Base-by-base conservation (phyloP, 768 basidiomycete genomes). In the Butyriboletus loyo region DNA sequence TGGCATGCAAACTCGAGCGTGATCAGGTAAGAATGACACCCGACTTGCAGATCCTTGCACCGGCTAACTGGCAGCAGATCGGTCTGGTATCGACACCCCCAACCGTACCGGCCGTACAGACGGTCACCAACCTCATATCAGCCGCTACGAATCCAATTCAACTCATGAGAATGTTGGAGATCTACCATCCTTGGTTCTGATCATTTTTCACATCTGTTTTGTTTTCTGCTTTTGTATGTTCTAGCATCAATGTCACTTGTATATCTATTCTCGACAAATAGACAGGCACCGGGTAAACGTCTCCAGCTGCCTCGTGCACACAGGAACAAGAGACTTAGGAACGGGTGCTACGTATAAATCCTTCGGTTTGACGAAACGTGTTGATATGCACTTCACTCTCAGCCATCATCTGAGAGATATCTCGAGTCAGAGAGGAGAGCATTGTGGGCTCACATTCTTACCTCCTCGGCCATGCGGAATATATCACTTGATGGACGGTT, bases 391-490 rank as follows among this genome's bases (percentile, higher is more conserved):
- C 72, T 65, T 88, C 86, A 58, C 85, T 85, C 58, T 86, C 85
- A 1, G 80, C 63, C 85, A 89, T 85, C 87, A 89, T 89, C 87
- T 89, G 41, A 2, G 35, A 36, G 32, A 52, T 34, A 32, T 21
- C 22, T 54, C 10, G 42, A 39, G 38, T 46, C 32, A 52, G 51
- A 10, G 19, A 8, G 21, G 47, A 46, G 45, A 46, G 7, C 39
- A 42, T 35, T 47, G n/a, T 45, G n/a, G 15, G 31, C 39, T 19
- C 19, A 54, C 31, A 28, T 50, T 38, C 87, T 70, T 65, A 94
- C 93, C 76, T 94, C 91, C 66, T 92, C 85, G 7, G 95, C 91
- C 90, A 95, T 96, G 47, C 76, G 77, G 56, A 86, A 84, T n/a
- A 96, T 86, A 64, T 92, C 89, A 15, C 87, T 89, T 5, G 83